These are phyloP conservation scores for Aphanomyces euteiches DNA, from an alignment of 352 stramenopile genomes.

Conservation along the genomic window DNA sequence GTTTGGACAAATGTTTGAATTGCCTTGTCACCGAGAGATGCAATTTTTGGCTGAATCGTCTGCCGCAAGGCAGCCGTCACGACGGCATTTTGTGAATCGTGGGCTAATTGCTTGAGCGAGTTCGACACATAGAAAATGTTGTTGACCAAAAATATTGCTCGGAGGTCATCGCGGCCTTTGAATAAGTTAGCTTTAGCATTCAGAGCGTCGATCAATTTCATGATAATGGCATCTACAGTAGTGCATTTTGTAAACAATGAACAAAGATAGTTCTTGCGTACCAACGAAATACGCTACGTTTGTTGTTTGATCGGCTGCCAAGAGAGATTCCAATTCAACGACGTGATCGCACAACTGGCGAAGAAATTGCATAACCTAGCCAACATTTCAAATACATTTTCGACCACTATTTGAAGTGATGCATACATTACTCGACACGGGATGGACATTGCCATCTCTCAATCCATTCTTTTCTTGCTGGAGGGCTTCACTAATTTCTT, in stretches of 20 bases:
- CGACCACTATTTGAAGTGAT: constrained; percentile 9
- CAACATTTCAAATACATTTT: neutral
- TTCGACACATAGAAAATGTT: constrained; percentile 90
- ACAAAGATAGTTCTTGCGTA: constrained; percentile 20
- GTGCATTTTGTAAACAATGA: constrained; percentile 46
- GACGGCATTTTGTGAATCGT: constrained; percentile 23
- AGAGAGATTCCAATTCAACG: constrained; percentile 52
- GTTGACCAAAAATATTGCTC: constrained; percentile 91
- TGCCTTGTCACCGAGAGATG: constrained; percentile 80
- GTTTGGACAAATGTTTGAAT: constrained; percentile 79
- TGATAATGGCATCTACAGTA: constrained; percentile 40
- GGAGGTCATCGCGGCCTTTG: constrained; percentile 55
- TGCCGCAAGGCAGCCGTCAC: constrained; percentile 52
- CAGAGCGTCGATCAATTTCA: constrained; percentile 62
- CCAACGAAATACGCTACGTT: constrained; percentile 26
- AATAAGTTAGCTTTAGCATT: constrained; percentile 48
- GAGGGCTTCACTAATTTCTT: constrained; percentile 53
- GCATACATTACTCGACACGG: constrained; percentile 66
- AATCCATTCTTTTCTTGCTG: constrained; percentile 45
- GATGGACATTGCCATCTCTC: constrained; percentile 75
- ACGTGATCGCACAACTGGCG: constrained; percentile 67
- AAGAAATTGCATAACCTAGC: constrained; percentile 49
- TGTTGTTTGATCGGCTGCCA: constrained; percentile 42
- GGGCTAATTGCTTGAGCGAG: constrained; percentile 55
- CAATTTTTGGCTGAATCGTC: constrained; percentile 75